Percentiles rank a stretch among this genome's conserved stretches.
Conservation (phyloP, 305 asterid genomes). For the Plantago lanceolata region DNA sequence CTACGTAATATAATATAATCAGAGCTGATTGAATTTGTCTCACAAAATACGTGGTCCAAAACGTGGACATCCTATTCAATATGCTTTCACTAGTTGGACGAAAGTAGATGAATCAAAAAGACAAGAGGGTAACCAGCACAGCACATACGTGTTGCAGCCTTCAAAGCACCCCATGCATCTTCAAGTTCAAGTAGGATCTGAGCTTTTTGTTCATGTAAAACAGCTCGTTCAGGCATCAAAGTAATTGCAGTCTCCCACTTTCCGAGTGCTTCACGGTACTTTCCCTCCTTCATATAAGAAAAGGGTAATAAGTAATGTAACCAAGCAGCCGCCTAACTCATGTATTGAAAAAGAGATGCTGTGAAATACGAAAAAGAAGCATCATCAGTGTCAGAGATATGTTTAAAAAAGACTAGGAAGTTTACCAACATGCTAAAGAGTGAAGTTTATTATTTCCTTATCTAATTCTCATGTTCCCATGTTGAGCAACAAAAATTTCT, state of each 20-base stretch:
- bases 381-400: no score
- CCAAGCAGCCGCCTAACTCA: no score
- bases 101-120: background rate
- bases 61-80: background rate
- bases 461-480: no score
- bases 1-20: constrained; percentile 2
- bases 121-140: constrained; percentile 18
- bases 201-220: constrained; percentile 84
- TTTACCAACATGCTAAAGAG: no score
- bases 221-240: constrained; percentile 62
- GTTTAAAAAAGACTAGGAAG: no score
- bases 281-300: constrained; percentile 51
- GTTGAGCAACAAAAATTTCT: no score
- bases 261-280: constrained; percentile 72
- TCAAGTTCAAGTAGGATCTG: constrained; percentile 88
- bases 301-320: background rate
- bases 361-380: no score
- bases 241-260: constrained; percentile 86
- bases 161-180: constrained; percentile 77
- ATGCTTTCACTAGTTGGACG: constrained; percentile 14
- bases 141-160: constrained; percentile 70
- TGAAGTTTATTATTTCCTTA: no score
- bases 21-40: background rate
- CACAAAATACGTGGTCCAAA: constrained; percentile 6
- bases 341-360: no score